Conservation (phyloP, 169 alveolate genomes). For the Miamiensis avidus region DNA sequence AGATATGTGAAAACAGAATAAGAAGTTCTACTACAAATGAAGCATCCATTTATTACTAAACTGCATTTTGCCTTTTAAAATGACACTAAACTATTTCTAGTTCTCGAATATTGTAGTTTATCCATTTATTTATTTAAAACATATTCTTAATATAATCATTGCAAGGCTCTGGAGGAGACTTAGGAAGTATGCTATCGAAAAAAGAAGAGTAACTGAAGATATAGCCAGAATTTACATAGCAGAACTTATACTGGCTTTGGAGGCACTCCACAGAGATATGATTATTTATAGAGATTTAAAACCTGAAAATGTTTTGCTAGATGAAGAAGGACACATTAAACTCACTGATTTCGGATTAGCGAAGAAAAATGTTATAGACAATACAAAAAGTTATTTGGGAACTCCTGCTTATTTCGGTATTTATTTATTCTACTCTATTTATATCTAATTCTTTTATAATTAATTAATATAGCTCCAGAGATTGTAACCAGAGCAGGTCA, state of each 20-base stretch:
- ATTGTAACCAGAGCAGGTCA: slow-evolving; percentile 73
- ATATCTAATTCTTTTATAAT: too few species aligned
- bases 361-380: slow-evolving; percentile 1
- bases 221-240: slow-evolving; percentile 65
- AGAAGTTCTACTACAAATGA: slow-evolving; percentile 61
- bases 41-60: slow-evolving; percentile 82
- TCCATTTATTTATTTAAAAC: background rate
- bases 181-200: slow-evolving; percentile 59
- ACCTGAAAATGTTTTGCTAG: slow-evolving; percentile 73
- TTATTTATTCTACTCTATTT: too few species aligned
- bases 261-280: slow-evolving; percentile 53
- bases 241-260: slow-evolving; percentile 66
- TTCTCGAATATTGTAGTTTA: slow-evolving; percentile 75
- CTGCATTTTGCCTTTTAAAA: slow-evolving; percentile 78
- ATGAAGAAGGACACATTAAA: slow-evolving; percentile 67
- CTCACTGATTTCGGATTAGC: slow-evolving; percentile 74
- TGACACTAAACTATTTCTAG: slow-evolving; percentile 70
- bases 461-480: slow-evolving; percentile 81
- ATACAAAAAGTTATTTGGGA: slow-evolving; percentile 52
- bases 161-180: slow-evolving; percentile 69
- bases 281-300: slow-evolving; percentile 70
- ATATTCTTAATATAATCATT: too few species aligned
- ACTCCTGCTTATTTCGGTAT: slow-evolving; percentile 48
- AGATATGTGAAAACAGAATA: slow-evolving; percentile 80
- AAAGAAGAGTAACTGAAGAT: slow-evolving; percentile 67